Conservation (phyloP, 257 asterid genomes). For the Marsdenia floribunda region DNA sequence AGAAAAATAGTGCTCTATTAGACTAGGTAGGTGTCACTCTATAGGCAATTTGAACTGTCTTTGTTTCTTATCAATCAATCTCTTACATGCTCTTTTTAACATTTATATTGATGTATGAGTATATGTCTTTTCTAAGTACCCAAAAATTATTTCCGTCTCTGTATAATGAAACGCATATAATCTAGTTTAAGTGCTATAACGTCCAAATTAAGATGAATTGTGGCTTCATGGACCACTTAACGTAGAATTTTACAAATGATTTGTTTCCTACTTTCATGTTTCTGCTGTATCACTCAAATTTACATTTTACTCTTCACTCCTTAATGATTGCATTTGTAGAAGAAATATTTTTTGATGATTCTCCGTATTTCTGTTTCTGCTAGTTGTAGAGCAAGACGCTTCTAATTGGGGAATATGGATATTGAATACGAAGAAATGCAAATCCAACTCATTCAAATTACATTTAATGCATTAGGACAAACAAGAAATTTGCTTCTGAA, state of each 20-base stretch:
- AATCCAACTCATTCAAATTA: background rate
- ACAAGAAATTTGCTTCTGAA: slow-evolving; percentile 1
- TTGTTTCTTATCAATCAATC: background rate
- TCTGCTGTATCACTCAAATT: background rate
- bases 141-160: background rate
- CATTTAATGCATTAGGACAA: slow-evolving; percentile 6
- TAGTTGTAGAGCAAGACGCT: background rate
- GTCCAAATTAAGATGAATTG: slow-evolving; percentile 1
- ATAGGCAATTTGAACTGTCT: background rate
- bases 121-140: background rate
- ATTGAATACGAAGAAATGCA: background rate
- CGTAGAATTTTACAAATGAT: background rate
- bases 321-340: background rate
- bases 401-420: background rate
- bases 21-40: slow-evolving; percentile 18
- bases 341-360: background rate
- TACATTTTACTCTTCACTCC: background rate
- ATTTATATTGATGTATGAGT: background rate
- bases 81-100: slow-evolving; percentile 3
- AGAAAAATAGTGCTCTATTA: background rate
- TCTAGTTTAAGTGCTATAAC: background rate
- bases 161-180: background rate
- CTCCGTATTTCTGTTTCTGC: background rate
- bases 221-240: background rate
- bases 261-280: background rate